Conservation (phyloP, 192 early-diverging fungal species). For the Coemansia sp. region DNA sequence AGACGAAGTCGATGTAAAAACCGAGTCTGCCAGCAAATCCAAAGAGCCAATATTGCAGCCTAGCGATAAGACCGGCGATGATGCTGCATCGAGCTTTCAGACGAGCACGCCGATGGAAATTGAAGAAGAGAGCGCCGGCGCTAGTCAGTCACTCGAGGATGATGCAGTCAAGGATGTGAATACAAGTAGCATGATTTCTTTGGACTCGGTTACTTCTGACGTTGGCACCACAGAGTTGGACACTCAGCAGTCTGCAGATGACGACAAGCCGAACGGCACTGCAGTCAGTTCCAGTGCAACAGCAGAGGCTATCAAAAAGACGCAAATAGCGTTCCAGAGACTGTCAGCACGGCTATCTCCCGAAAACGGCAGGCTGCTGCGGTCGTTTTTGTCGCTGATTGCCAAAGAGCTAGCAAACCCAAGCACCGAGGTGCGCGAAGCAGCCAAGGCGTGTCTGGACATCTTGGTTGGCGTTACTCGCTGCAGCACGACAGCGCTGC, state of each 20-base stretch:
- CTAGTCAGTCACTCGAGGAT: conserved; percentile 2
- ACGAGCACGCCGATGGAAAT: not conserved
- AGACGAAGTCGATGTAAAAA: not conserved
- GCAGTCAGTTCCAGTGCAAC: not conserved
- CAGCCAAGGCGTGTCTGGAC: conserved; percentile 79
- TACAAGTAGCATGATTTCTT: conserved; percentile 1
- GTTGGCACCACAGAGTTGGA: not conserved
- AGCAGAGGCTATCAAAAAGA: conserved; percentile 2
- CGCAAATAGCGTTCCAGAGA: conserved; percentile 28
- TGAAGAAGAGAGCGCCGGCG: not conserved
- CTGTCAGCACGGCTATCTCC: conserved; percentile 31
- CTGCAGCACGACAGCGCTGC: conserved; percentile 78
- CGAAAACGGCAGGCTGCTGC: conserved; percentile 41
- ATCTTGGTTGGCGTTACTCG: conserved; percentile 77
- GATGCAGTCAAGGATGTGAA: not conserved
- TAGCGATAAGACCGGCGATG: not conserved
- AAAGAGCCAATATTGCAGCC: not conserved
- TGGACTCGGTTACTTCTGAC: not conserved
- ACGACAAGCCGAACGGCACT: not conserved
- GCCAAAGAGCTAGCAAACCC: conserved; percentile 91
- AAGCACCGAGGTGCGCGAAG: conserved; percentile 82
- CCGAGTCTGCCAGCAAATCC: not conserved
- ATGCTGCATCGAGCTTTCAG: not conserved
- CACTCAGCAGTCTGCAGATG: not conserved
- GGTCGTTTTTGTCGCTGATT: conserved; percentile 59